Percentiles rank a stretch among this genome's conserved stretches.
Evolutionary conservation across 2,329 filamentous ascomycete species (phyloP).

Genomic region (Pseudocercospora ulei): DNA sequence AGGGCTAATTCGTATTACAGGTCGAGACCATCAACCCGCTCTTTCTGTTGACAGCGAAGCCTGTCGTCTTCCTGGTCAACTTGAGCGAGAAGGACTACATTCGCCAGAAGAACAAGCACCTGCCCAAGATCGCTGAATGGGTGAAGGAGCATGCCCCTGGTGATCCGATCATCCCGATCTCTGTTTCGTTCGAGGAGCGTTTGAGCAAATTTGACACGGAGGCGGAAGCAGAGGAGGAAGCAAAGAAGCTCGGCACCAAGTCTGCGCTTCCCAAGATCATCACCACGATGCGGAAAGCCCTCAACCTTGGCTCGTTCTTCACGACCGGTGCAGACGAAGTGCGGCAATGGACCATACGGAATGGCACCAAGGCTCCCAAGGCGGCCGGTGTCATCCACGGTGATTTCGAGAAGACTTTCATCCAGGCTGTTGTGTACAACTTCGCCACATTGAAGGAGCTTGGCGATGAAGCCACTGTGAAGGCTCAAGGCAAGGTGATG

Average conservation of each 20-base stretch:
- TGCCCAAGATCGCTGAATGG: slow-evolving; percentile 89
- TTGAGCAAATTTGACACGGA: slow-evolving; percentile 71
- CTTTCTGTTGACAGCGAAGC: slow-evolving; percentile 89
- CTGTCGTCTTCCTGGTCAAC: slow-evolving; percentile 94
- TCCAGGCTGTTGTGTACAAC: slow-evolving; percentile 92
- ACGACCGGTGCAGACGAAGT: slow-evolving; percentile 93
- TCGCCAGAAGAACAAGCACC: slow-evolving; percentile 98
- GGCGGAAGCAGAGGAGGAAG: slow-evolving; percentile 68
- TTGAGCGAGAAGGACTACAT: slow-evolving; percentile 94
- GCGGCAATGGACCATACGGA: slow-evolving; percentile 94
- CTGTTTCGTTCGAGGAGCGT: slow-evolving; percentile 85
- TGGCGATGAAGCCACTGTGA: slow-evolving; percentile 79
- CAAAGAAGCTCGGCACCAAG: slow-evolving; percentile 76
- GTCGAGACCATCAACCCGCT: slow-evolving; percentile 96
- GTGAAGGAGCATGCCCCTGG: slow-evolving; percentile 80
- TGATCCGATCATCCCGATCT: slow-evolving; percentile 87
- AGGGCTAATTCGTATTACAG: slow-evolving; percentile 43
- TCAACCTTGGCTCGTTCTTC: slow-evolving; percentile 93
- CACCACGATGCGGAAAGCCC: slow-evolving; percentile 78
- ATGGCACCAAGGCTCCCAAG: slow-evolving; percentile 92
- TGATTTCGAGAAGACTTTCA: slow-evolving; percentile 99
- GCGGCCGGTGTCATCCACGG: slow-evolving; percentile 96
- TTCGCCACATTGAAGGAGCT: slow-evolving; percentile 70
- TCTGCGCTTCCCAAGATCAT: slow-evolving; percentile 89
- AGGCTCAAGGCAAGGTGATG: slow-evolving; percentile 91